Base-by-base conservation (phyloP, 495 filamentous ascomycete species). In the Hyaloscypha bicolor region DNA sequence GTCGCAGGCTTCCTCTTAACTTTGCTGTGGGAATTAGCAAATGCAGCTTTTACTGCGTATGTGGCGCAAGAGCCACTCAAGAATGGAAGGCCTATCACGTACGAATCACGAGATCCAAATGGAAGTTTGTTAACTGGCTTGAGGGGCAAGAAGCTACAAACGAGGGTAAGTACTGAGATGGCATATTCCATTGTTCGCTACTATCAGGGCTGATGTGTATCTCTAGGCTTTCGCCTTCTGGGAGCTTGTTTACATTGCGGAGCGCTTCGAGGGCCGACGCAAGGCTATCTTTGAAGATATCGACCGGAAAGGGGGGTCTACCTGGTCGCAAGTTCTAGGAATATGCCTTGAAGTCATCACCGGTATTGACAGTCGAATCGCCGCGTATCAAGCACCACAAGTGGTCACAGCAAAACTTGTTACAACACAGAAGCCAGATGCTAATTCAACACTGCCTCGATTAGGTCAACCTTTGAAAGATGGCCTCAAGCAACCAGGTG, bases 211-310 rank as follows among this genome's bases (percentile, higher is more conserved):
- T 79, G 70, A 79, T 63, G n/a, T 6, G 32, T 9, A 9, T 8
- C 57, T 2, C 12, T 80, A 92, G 79, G 79, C 86, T 4, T 94
- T 94, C 75, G 94, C 95, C 30, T 92, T 97, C 79, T 96, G 93
- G 91, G 95, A 99, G 75, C 82, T 98, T 22, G 83, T 85, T 33
- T 83, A 90, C 64, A 96, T 97, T 68, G 88, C 91, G 58, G 83
- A 90, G 60, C 85, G 87, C 37, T 92, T 87, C 66, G 79, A 87
- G 11, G 85, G 86, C 9, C 87, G 96, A 33, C 87, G 95, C 29
- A 91, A 90, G 73, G 83, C 86, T 22, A 93, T 99, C 62, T 97
- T 92, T 78, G 87, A 88, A 63, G 96, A 98, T 70, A 90, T 97
- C 60, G 92, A 97, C 65, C 92, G 95, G 66, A 85, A 86, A 35